Evolutionary conservation across 306 rosid species (phyloP), one percentile per base, ranked within the genome.

Genomic region (Dalbergia cultrata): DNA sequence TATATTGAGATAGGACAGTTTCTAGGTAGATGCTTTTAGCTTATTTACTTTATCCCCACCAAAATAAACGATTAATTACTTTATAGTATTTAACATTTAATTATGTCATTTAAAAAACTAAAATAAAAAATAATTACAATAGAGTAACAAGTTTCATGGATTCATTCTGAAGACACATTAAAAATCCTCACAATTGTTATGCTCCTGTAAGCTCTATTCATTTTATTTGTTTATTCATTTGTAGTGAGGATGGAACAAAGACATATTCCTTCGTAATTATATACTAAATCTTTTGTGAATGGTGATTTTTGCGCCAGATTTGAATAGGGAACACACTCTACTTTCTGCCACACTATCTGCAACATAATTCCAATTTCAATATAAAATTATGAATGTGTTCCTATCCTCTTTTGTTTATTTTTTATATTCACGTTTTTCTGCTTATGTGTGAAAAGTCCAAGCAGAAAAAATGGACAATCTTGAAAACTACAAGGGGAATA

Each of bases 201-300:
- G 39, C 8, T 47, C n/a, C 8, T 54, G 16, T 1, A 21, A 19
- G 8, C n/a, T 45, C 19, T 56, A 22, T 34, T 26, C 57, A 26
- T 67, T 54, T 37, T 6, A 19, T 14, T 65, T n/a, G 8, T 74
- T 59, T 62, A 65, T 41, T 58, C 57, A 3, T 6, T 67, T 43
- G 10, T 67, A 62, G 64, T 37, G 49, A 50, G 22, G 37, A 9
- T 16, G 56, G 70, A 44, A 66, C 33, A 60, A 74, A 13, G 18
- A 58, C 57, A 37, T 81, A 67, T 67, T 67, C 71, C 6, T 58
- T 53, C 37, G 19, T 43, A 43, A 53, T 65, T 59, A 41, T 72
- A 47, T 62, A 56, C 35, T 33, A 56, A 53, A 21, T 53, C 7
- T 43, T 43, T n/a, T n/a, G 49, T 43, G 49, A 58, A 9, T 5